A percentile compares a stretch with the other conserved stretches of the same genome.
Evolutionary conservation across 2,329 filamentous ascomycete genomes (phyloP).

Genomic region (Pseudogymnoascus sp.): DNA sequence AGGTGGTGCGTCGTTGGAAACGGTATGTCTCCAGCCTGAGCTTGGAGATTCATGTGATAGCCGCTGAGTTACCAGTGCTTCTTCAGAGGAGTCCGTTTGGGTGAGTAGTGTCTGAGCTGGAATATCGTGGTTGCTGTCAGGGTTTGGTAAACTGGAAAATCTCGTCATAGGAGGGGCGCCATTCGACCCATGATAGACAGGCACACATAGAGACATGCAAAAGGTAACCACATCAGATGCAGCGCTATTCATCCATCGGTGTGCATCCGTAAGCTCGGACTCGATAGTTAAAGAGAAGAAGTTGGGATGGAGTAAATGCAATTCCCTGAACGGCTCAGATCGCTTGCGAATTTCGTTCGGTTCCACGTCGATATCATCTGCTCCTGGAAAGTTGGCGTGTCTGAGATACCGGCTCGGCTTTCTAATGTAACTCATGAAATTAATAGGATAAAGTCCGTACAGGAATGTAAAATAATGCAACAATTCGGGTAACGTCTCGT

Average conservation of each 20-base stretch:
- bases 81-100: slow-evolving; percentile 1
- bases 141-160: slow-evolving; percentile 1
- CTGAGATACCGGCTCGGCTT: slow-evolving; percentile 74
- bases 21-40: slow-evolving; percentile 42
- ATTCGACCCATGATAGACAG: background rate
- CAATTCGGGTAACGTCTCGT: slow-evolving; percentile 56
- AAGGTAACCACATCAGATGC: slow-evolving; percentile 72
- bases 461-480: slow-evolving; percentile 72
- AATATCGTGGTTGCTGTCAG: slow-evolving; percentile 18
- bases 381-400: slow-evolving; percentile 59
- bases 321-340: slow-evolving; percentile 64
- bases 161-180: background rate
- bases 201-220: slow-evolving; percentile 59
- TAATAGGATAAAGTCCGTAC: slow-evolving; percentile 76
- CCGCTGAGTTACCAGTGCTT: background rate
- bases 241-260: slow-evolving; percentile 72
- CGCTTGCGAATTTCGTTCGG: slow-evolving; percentile 67
- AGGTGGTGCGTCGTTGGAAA: slow-evolving; percentile 32
- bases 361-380: slow-evolving; percentile 69
- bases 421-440: slow-evolving; percentile 78
- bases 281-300: slow-evolving; percentile 74
- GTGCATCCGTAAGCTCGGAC: slow-evolving; percentile 67
- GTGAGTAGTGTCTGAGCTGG: slow-evolving; percentile 24
- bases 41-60: background rate
- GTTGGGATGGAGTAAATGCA: slow-evolving; percentile 73